Evolutionary conservation across 805 yeast genomes (phyloP), one percentile per base, ranked within the genome.

Genomic region (Myxozyma melibiosi): DNA sequence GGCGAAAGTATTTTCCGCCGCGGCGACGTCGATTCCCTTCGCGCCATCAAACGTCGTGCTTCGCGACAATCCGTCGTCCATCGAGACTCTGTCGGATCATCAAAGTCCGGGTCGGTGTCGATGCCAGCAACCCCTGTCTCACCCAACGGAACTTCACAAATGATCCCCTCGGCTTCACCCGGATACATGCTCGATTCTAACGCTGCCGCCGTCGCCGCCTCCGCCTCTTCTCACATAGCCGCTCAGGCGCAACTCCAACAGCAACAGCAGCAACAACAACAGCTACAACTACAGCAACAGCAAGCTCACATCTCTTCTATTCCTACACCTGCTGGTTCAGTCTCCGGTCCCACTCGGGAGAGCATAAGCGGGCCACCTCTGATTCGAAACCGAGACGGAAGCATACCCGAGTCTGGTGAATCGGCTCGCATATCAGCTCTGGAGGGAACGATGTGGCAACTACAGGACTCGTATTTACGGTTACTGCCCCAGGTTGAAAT

Each of bases 11-110:
- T 80, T 58, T 91, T 91, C 73, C 80, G 82, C 63, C 84, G 89
- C 51, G 97, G 96, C 40, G 94, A 90, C 69, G 72, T 83, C 14
- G 94, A 84, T 42, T 77, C 86, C 9, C 73, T 91, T 59, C 81
- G 87, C 53, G 76, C 80, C 14, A 92, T 91, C 69, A 91, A 89
- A 71, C 78, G 98, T 60, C 75, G 97, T 45, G 82, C 94, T 0
- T 79, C 84, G 65, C 75, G 67, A 65, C 77, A 73, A 55, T 53
- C 63, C 14, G 53, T 50, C 18, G 59, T 49, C 11, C 47, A 56
- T 40, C 53, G 63, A 8, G 62, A 58, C 39, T 60, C 64, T 13
- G 77, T 59, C 0, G 64, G 65, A 2, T 81, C 71, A 2, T 81
- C 71, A 64, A 90, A 83, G 58, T 79, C 75, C 18, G 63, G 63